Evolutionary conservation across 164 flowering plant species (phyloP), one percentile per base, ranked within the genome.

Genomic region (Berberis vulgaris): DNA sequence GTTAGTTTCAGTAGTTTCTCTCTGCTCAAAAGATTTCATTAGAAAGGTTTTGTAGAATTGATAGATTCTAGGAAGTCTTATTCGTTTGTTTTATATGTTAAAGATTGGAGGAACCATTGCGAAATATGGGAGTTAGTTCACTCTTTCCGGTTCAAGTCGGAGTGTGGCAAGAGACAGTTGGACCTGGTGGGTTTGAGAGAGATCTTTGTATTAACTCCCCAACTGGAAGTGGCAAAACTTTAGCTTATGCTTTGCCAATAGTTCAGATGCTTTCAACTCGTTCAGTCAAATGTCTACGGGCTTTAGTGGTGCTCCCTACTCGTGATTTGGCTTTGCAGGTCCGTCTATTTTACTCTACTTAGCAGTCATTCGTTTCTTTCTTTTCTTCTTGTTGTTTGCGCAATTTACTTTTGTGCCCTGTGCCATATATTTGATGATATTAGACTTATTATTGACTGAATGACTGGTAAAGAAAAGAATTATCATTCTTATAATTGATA

Each of bases 241-340:
- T 92, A 49, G 83, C 98, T 56, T 92, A 92, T 78, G 98, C 96
- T 13, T 70, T 92, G 72, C 98, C 98, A 4, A 88, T 92, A 41
- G 88, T 92, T 65, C 96, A 92, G 62, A 72, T 47, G 76, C 82
- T 92, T 62, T 85, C 96, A 0, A 75, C 77, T 57, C 85, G 87
- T 61, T 65, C 78, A 8, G 80, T 87, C 1, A 84, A 73, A 72
- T 82, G 87, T 61, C 73, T 93, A 13, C 90, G 94, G 43, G 98
- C 98, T 68, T 73, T 93, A 65, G 91, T 93, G 54, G 97, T 93
- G 63, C 74, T 90, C 80, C 97, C 98, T 54, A 85, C 98, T 60
- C 96, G 97, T 71, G 97, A 88, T 77, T 80, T 93, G 53, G 98
- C 98, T 11, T 67, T 82, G 72, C 98, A 93, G 98, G 97, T 88